phyloP scores from a whole-genome alignment of 2,329 filamentous ascomycete species.

The Sordariomycetes sp. region DNA sequence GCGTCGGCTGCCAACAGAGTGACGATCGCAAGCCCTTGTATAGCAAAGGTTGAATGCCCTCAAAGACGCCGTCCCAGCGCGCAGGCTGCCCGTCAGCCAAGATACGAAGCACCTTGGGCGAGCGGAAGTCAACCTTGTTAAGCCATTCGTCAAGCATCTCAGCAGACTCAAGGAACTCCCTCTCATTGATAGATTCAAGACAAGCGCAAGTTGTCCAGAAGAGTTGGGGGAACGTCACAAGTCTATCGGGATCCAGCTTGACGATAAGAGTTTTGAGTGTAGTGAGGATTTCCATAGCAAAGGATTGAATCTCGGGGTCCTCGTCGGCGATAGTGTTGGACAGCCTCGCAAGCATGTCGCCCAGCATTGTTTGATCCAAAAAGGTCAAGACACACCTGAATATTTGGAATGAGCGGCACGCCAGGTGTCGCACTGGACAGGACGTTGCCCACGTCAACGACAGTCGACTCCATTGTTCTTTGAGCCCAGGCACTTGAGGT shows the following conservation, averaged over 20 bases:
- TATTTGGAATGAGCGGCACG: constrained; percentile 94
- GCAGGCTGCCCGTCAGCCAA: constrained; percentile 72
- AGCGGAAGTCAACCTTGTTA: constrained; percentile 71
- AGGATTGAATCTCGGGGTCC: constrained; percentile 87
- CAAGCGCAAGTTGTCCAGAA: constrained; percentile 99
- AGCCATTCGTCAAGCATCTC: constrained; percentile 86
- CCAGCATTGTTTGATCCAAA: constrained; percentile 86
- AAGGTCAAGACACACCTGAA: constrained; percentile 90
- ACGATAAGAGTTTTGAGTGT: constrained; percentile 87
- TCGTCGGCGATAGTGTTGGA: constrained; percentile 97
- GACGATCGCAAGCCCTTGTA: constrained; percentile 92
- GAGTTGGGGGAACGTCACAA: constrained; percentile 85
- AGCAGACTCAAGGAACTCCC: constrained; percentile 84
- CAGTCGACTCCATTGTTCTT: constrained; percentile 83
- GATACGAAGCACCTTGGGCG: constrained; percentile 56
- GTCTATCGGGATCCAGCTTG: constrained; percentile 68
- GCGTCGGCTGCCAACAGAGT: constrained; percentile 65
- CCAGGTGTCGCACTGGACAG: constrained; percentile 88
- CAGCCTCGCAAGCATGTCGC: constrained; percentile 88
- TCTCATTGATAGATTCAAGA: constrained; percentile 91
- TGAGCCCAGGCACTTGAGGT: constrained; percentile 73
- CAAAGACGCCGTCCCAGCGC: constrained; percentile 83
- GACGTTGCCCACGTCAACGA: constrained; percentile 94
- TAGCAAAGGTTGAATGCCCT: constrained; percentile 75
- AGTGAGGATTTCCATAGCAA: constrained; percentile 95